A percentile compares a stretch with the other conserved stretches of the same genome.
Conservation (phyloP, 441 rosid genomes). For the Omphalea diandra region DNA sequence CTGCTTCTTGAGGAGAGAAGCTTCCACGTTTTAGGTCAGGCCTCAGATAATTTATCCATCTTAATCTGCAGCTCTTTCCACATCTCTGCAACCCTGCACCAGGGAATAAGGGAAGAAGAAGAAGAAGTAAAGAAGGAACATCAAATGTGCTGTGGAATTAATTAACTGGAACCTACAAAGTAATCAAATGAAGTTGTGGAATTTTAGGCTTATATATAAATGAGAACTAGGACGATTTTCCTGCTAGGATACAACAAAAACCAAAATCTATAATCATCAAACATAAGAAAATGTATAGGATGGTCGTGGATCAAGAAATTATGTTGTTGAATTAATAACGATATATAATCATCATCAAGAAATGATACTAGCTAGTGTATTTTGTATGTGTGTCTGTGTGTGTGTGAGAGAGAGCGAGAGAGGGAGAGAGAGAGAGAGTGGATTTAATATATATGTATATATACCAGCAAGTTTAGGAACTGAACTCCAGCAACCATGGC, state of each 20-base stretch:
- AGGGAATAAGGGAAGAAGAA: constrained; percentile 1
- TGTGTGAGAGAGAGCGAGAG: constrained; percentile 9
- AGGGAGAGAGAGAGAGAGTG: not conserved
- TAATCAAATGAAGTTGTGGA: not conserved
- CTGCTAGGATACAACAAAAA: not conserved
- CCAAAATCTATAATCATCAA: not conserved
- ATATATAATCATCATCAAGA: not conserved
- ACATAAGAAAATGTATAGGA: not conserved
- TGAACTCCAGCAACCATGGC: constrained; percentile 99
- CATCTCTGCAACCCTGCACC: constrained; percentile 82
- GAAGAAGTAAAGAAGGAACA: not conserved
- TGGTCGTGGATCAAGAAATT: not conserved
- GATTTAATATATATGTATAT: not conserved
- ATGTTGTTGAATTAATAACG: not conserved
- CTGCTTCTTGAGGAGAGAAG: constrained; percentile 94
- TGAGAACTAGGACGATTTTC: not conserved
- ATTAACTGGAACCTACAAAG: not conserved
- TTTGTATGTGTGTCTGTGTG: not conserved
- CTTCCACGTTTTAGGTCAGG: constrained; percentile 98
- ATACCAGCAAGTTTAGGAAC: constrained; percentile 95
- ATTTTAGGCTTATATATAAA: not conserved
- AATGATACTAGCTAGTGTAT: not conserved
- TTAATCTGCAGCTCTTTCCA: constrained; percentile 95
- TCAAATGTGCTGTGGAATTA: not conserved
- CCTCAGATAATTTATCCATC: constrained; percentile 93